Evolutionary conservation across 2,329 filamentous ascomycete species (phyloP).

Genomic region (Venturia pyrina): DNA sequence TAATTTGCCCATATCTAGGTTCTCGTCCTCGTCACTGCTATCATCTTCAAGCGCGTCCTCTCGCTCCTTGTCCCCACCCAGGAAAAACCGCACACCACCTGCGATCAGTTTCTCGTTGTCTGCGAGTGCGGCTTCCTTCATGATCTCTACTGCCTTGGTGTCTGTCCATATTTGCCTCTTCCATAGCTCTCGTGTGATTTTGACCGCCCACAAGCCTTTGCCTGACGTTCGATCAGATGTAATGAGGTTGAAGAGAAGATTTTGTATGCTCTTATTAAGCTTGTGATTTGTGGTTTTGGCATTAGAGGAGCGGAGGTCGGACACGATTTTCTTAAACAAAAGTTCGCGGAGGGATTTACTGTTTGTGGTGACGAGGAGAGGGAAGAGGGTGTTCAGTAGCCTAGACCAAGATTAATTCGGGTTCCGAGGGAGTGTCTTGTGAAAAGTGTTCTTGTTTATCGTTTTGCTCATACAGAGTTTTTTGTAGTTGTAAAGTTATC

Average conservation of each 20-base stretch:
- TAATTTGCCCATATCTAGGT: conserved; percentile 67
- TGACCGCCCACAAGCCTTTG: conserved; percentile 91
- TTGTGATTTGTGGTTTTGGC: conserved; percentile 81
- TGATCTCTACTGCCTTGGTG: conserved; percentile 88
- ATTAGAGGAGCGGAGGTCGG: conserved; percentile 81
- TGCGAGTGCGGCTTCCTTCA: conserved; percentile 84
- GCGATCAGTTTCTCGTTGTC: conserved; percentile 89
- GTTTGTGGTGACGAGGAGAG: conserved; percentile 80
- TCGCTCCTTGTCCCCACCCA: conserved; percentile 90
- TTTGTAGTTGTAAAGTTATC: conserved; percentile 6
- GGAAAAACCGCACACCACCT: conserved; percentile 84
- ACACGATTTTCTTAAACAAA: conserved; percentile 83
- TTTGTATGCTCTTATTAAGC: conserved; percentile 87
- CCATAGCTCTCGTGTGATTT: conserved; percentile 91
- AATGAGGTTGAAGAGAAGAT: conserved; percentile 83
- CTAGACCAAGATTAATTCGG: conserved; percentile 17
- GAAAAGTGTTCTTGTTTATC: not conserved
- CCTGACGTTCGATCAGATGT: conserved; percentile 75
- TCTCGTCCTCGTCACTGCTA: conserved; percentile 68
- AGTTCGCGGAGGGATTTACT: conserved; percentile 81
- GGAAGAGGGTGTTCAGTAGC: conserved; percentile 85
- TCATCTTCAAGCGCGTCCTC: conserved; percentile 82
- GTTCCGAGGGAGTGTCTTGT: not conserved
- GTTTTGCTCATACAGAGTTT: conserved; percentile 7
- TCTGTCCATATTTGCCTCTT: conserved; percentile 95